Base-by-base conservation (phyloP, 176 grass and related monocot genomes). In the Oryza punctata region DNA sequence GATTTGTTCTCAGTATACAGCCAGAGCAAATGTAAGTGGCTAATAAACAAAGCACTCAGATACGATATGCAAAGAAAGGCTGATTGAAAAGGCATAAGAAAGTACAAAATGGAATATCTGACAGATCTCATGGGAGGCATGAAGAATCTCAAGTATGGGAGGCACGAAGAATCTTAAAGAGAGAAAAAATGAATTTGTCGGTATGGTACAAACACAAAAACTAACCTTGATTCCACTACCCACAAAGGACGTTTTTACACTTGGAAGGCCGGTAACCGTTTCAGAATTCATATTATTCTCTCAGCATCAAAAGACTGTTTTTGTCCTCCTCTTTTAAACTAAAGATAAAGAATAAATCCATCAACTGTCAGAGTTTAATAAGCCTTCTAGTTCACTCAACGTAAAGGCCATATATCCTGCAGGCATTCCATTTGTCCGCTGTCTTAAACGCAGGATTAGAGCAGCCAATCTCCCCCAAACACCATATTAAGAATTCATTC, bases 51-150 rank as follows among this genome's bases (percentile, higher is more conserved):
- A 77, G 10, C 32, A 10, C 26, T 14, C 24, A 63, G 44, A 64
- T 30, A n/a, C 63, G 13, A 76, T 54, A 65, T 80, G 44, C 23
- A 14, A n/a, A n/a, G 38, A 64, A 40, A 68, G 38, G 23, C 70
- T 85, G 82, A 52, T 77, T 50, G 6, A 44, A 61, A 61, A 23
- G 18, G 45, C 59, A 75, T 54, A 71, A 13, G 76, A 45, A 41
- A 81, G 41, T 72, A 77, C 72, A 81, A 50, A 72, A 75, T 72
- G 43, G 54, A 83, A 82, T 72, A 85, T 76, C 82, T 77, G 72
- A 54, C 65, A 71, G 24, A 41, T 70, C 74, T 77, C 43, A 30
- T 14, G 44, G 25, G 26, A 77, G 78, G 54, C 72, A 89, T 28
- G 64, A 66, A 77, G 77, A 89, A 89, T 85, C 70, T 37, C 5